Base-by-base conservation (phyloP, 345 rosid species). In the Dimocarpus longan region DNA sequence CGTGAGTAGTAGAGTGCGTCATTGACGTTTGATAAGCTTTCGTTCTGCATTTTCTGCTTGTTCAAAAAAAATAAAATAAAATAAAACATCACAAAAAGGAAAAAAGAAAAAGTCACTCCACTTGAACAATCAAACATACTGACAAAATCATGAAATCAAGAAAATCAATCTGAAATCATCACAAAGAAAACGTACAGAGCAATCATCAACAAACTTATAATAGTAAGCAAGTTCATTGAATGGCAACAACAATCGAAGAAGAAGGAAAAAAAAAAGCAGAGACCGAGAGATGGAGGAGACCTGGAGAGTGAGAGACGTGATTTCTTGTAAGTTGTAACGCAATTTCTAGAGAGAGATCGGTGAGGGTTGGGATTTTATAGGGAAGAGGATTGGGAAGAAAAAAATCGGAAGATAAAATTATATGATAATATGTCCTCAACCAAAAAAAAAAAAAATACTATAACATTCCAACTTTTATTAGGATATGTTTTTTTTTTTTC, bases 11-110 rank as follows among this genome's bases (percentile, higher is more conserved):
- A 21, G 62, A 66, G 54, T 12, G 80, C 73, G 66, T 75, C 80
- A 15, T 74, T 50, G 9, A 74, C 21, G 71, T 40, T 74, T 4
- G 81, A 70, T 57, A 64, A 39, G 69, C 46, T 15, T 66, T 76
- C 83, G 84, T 48, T 73, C 74, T 76, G 84, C 84, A 82, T 87
- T 78, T 76, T 75, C 77, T 74, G 57, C 43, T 46, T 6, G 5
- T 44, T 18, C 8, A 5, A 15, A 52, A 52, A 66, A 28, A 28
- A n/a, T n/a, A n/a, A n/a, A n/a, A n/a, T n/a, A 28, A 40, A 62
- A 15, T 59, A 24, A 74, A 62, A 62, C 77, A 74, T 10, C 18
- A 7, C 8, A 6, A 63, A 42, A 74, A 9, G 59, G 0, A 37
- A 16, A 16, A 43, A 73, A 24, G 21, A 18, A 6, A 39, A 28